Percentiles rank a stretch among this genome's conserved stretches.
These are phyloP conservation scores for Testicularia cyperi DNA, from an alignment of 1,284 basidiomycete species.

Conservation along the genomic window DNA sequence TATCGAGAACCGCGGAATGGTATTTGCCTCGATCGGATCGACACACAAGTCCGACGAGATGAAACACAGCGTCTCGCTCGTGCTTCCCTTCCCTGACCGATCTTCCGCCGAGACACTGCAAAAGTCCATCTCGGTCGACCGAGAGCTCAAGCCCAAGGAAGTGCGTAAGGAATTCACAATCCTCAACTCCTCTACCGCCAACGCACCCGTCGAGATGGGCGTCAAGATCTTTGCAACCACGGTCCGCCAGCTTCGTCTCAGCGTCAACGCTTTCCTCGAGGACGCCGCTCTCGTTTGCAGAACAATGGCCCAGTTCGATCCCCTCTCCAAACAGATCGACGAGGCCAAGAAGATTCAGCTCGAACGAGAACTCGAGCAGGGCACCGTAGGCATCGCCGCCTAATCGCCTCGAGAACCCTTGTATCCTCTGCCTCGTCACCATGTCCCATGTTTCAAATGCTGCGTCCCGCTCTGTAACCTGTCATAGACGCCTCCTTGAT, in stretches of 20 bases:
- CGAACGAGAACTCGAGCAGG: conserved; percentile 44
- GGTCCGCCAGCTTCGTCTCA: conserved; percentile 43
- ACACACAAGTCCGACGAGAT: conserved; percentile 21
- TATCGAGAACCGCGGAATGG: conserved; percentile 8
- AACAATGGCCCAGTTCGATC: conserved; percentile 44
- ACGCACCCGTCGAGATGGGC: conserved; percentile 14
- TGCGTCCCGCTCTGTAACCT: too few species aligned
- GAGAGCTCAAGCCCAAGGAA: conserved; percentile 48
- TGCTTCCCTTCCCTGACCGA: conserved; percentile 39
- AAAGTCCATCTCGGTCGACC: conserved; percentile 42
- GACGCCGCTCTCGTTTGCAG: conserved; percentile 41
- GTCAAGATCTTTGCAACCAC: conserved; percentile 49
- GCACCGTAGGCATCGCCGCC: conserved; percentile 41
- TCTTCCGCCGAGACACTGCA: conserved; percentile 25
- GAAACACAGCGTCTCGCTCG: conserved; percentile 39
- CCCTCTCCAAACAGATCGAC: conserved; percentile 15
- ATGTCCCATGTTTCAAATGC: too few species aligned
- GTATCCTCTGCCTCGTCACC: too few species aligned
- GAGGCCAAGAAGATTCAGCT: conserved; percentile 23
- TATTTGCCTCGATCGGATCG: conserved; percentile 31
- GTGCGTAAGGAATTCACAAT: conserved; percentile 37
- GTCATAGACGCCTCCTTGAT: too few species aligned
- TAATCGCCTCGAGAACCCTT: too few species aligned
- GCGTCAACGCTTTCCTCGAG: conserved; percentile 48
- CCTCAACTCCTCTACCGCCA: conserved; percentile 1